Evolutionary conservation across 495 filamentous ascomycete genomes (phyloP).

Genomic region (Glarea lozoyensis): DNA sequence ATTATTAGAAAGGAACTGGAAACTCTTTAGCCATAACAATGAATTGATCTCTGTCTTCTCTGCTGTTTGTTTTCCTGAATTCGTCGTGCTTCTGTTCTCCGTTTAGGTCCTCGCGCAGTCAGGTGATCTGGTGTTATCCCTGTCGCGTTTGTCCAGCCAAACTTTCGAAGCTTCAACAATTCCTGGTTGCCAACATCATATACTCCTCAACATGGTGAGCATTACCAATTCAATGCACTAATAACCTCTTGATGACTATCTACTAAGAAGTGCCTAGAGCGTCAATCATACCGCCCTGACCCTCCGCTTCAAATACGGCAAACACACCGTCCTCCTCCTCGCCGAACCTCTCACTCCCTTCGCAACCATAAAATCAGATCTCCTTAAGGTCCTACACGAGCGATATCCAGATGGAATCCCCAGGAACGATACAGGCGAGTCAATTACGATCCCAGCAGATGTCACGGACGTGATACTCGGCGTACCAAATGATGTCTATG

Average conservation of each 20-base stretch:
- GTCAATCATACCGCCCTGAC: conserved; percentile 38
- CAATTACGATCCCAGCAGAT: conserved; percentile 12
- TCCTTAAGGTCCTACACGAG: conserved; percentile 45
- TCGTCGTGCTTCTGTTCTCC: no score
- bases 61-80: no score
- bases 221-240: neutral
- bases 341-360: conserved; percentile 53
- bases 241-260: neutral
- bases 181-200: no score
- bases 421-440: neutral
- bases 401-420: conserved; percentile 37
- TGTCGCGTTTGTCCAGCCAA: no score
- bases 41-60: no score
- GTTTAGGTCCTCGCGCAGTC: neutral
- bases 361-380: conserved; percentile 47
- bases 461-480: conserved; percentile 32
- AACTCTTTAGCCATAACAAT: no score
- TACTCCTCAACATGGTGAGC: neutral
- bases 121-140: neutral
- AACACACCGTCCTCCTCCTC: conserved; percentile 67
- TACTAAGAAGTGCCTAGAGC: conserved; percentile 3
- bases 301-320: conserved; percentile 70
- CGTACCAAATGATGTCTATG: conserved; percentile 42
- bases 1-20: no score
- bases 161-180: no score